phyloP scores from a whole-genome alignment of 768 basidiomycete species.

The Tricholomella constricta region DNA sequence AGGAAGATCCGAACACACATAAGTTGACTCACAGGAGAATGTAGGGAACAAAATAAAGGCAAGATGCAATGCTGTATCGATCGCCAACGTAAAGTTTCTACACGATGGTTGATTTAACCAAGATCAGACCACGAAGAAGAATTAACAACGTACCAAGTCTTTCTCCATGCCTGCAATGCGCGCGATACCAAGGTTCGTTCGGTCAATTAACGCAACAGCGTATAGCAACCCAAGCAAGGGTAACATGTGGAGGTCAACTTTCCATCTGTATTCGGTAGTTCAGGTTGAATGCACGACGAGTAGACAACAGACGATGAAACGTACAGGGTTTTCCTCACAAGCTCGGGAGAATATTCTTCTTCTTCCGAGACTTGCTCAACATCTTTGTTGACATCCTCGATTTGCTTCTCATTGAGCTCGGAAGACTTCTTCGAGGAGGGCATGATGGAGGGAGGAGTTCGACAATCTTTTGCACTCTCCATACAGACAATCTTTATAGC shows the following conservation, averaged over 20 bases:
- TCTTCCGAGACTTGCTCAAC: slow-evolving; percentile 8
- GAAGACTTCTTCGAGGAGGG: slow-evolving; percentile 23
- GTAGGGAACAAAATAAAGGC: slow-evolving; percentile 46
- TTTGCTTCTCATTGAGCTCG: slow-evolving; percentile 20
- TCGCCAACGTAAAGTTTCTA: slow-evolving; percentile 32
- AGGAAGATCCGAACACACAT: not conserved
- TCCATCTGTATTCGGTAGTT: slow-evolving; percentile 21
- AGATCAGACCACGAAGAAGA: not conserved
- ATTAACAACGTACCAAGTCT: slow-evolving; percentile 28
- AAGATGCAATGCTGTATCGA: slow-evolving; percentile 42
- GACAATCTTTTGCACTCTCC: not conserved
- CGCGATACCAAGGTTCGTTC: slow-evolving; percentile 35
- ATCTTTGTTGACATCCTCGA: slow-evolving; percentile 22
- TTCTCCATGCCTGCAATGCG: slow-evolving; percentile 37
- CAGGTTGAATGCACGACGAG: not conserved
- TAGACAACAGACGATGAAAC: not conserved
- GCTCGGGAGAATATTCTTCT: slow-evolving; percentile 17
- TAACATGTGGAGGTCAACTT: slow-evolving; percentile 34
- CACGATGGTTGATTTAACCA: not conserved
- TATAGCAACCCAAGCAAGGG: slow-evolving; percentile 35
- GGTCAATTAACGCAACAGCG: slow-evolving; percentile 34
- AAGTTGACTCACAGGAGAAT: slow-evolving; percentile 37
- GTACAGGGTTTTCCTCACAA: slow-evolving; percentile 21
- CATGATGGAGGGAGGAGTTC: slow-evolving; percentile 8
- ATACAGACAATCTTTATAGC: slow-evolving; percentile 8